Conservation (phyloP, 1,284 basidiomycete genomes). For the Ceratobasidium sp. region DNA sequence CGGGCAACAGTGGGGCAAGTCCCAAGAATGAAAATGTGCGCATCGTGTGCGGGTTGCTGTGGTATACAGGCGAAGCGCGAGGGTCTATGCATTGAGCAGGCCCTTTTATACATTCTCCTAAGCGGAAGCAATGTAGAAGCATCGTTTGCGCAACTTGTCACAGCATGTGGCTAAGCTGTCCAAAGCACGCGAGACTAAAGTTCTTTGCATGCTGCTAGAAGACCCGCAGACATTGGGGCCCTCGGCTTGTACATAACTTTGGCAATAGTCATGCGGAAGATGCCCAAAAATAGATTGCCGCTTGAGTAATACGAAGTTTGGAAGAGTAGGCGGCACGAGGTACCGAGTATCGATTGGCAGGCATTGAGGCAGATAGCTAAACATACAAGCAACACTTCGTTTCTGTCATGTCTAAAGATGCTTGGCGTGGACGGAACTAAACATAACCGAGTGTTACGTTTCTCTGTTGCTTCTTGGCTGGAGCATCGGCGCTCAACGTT, state of each 20-base stretch:
- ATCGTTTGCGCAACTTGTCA: background rate
- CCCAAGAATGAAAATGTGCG: conserved; percentile 13
- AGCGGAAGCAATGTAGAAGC: conserved; percentile 11
- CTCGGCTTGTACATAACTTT: background rate
- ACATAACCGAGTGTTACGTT: background rate
- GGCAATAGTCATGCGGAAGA: conserved; percentile 7
- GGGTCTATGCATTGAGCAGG: background rate
- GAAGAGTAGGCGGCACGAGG: conserved; percentile 6
- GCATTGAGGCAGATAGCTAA: background rate
- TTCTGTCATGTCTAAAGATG: background rate
- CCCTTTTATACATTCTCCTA: background rate
- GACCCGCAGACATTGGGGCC: background rate
- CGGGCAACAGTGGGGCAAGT: background rate
- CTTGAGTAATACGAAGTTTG: background rate
- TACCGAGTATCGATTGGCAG: background rate
- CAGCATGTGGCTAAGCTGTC: background rate
- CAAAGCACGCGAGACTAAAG: background rate
- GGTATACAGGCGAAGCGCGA: background rate
- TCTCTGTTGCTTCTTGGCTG: background rate
- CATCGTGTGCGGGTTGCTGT: background rate
- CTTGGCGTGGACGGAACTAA: background rate
- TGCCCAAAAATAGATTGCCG: background rate
- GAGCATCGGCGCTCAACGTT: background rate
- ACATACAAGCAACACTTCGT: background rate
- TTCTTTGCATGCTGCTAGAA: background rate